Base-by-base conservation (phyloP, 2,329 filamentous ascomycete genomes). In the Beauveria sp. region DNA sequence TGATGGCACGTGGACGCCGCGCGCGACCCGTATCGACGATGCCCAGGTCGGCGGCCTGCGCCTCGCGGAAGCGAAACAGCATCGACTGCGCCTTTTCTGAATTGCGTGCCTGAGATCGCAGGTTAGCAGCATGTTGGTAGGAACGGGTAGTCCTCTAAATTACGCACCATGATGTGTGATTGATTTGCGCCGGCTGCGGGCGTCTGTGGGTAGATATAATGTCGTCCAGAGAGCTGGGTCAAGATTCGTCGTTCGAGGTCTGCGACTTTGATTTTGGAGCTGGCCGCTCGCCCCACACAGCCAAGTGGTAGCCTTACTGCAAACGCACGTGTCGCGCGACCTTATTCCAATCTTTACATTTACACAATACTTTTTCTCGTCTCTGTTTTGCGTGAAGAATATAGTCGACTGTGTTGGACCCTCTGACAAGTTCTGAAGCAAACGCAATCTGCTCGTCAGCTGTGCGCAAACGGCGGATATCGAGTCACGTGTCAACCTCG, bases 1-100 rank as follows among this genome's bases (percentile, higher is more conserved):
- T 96, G 74, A 98, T 97, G 66, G 88, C 84, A 76, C 93, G 96
- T 58, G 95, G 95, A 2, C 95, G 91, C 12, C 93, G 90, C 9
- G 91, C 89, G 64, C 93, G 90, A 63, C 91, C 90, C 30, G 89
- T 89, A 79, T 98, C 93, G 77, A 99, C 90, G 75, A 98, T 97
- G 71, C 93, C 93, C 53, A 97, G 84, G 78, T 97, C 93, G 66
- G 92, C 91, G 67, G 93, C 93, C 84, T 98, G 95, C 69, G 93
- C 90, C 72, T 96, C 95, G 75, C 95, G 91, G 82, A 99, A 99
- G 82, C 95, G 93, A 81, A 97, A 99, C 76, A 99, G 93, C 93
- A 99, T 99, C 53, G 93, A 97, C 81, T 99, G 95, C 71, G 95
- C 93, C 77, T 98, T 99, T 83, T 98, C 93, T 51, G 91, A 93